Conservation (phyloP, 2,329 filamentous ascomycete genomes). For the Cladophialophora exuberans region DNA sequence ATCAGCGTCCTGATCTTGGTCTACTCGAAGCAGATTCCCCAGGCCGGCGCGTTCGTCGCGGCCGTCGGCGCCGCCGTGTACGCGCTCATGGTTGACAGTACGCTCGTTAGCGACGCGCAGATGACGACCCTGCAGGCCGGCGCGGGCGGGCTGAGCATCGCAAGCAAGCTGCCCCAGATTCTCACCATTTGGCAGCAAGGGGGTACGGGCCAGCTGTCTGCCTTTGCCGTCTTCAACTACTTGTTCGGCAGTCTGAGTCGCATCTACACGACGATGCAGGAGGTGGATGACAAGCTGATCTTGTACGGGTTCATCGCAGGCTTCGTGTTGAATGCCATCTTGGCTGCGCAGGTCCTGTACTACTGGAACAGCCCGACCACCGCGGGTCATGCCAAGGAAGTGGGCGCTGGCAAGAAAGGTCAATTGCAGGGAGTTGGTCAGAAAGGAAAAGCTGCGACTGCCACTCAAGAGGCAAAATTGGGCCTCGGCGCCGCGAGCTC, state of each 20-base stretch:
- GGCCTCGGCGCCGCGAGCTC: constrained; percentile 13
- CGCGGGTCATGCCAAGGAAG: constrained; percentile 31
- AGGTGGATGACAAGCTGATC: constrained; percentile 95
- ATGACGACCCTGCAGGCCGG: constrained; percentile 80
- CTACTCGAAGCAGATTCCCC: constrained; percentile 70
- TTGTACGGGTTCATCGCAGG: constrained; percentile 92
- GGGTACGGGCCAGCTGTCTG: constrained; percentile 91
- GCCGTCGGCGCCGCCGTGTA: constrained; percentile 71
- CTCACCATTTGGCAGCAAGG: constrained; percentile 80
- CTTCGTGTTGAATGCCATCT: constrained; percentile 83
- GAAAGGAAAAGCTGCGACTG: constrained; percentile 24
- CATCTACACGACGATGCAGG: constrained; percentile 96
- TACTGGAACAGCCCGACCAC: constrained; percentile 75
- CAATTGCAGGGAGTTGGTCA: constrained; percentile 3
- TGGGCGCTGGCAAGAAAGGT: background rate
- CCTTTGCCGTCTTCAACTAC: constrained; percentile 98
- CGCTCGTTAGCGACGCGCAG: constrained; percentile 66
- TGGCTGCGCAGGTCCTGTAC: constrained; percentile 89
- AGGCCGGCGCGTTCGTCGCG: constrained; percentile 78
- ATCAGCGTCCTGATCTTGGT: constrained; percentile 86
- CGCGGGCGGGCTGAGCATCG: constrained; percentile 79
- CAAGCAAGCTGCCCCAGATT: constrained; percentile 94
- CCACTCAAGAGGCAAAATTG: constrained; percentile 29
- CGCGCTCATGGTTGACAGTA: constrained; percentile 68
- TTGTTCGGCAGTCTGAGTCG: constrained; percentile 87